Evolutionary conservation across 495 filamentous ascomycete genomes (phyloP), one percentile per base, ranked within the genome.

Genomic region (Xylaria telfairii): DNA sequence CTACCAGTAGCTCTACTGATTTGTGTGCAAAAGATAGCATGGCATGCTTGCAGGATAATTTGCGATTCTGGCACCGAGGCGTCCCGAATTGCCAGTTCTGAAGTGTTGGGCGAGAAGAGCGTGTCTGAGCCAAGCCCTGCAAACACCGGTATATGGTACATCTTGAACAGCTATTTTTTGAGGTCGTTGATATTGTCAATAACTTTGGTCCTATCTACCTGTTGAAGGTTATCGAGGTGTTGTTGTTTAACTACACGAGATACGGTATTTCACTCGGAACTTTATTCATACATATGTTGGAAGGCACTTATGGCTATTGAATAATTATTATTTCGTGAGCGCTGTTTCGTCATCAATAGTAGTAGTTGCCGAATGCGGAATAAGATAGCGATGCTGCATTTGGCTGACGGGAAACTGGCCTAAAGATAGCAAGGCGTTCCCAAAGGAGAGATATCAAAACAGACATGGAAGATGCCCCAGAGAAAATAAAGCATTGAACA

Each of bases 111-210:
- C 32, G 65, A 57, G 65, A 67, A 67, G 19, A 67, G 49, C 3
- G 49, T 56, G 34, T 67, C 65, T 17, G 65, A 67, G 65, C 65
- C 65, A 41, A 67, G 65, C 42, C 65, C 65, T 24, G 65, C 65
- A 57, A 67, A 67, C 4, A 67, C 65, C 30, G 47, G 49, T 67
- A 67, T 67, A 57, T 54, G 65, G 57, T 67, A 42, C 65, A 67
- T 67, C 37, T 21, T 57, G 47, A 67, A 67, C 3, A 24, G 10
- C 12, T 61, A 26, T 61, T 24, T 75, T n/a, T 72, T 42, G 67
- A 72, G 26, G 30, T 61, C 19, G 10, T 28, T 53, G 28, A 15
- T 28, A 15, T 4, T 28, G 21, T 4, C 10, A 9, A 21, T n/a
- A 53, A 53, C 3, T 13, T 4, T 53, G 4, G 26, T 53, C 12